These are phyloP conservation scores for Aspergillus sp. DNA, from an alignment of 2,329 filamentous ascomycete species.

Conservation along the genomic window DNA sequence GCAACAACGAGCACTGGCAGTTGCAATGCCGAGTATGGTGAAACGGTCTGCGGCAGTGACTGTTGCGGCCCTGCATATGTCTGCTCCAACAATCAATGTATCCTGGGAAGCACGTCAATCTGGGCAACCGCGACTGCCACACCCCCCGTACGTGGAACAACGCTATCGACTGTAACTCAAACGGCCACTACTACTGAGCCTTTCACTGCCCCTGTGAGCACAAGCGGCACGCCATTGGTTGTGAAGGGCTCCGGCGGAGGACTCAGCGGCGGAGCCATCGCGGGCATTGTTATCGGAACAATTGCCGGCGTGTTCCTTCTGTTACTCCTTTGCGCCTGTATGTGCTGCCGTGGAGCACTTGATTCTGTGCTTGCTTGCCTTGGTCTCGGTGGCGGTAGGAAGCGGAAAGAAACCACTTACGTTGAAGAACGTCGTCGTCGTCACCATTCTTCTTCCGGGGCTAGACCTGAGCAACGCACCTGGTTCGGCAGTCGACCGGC, in stretches of 20 bases:
- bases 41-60: constrained; percentile 46
- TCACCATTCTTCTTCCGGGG: constrained; percentile 28
- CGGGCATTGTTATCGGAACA: constrained; percentile 54
- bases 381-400: constrained; percentile 38
- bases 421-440: constrained; percentile 44
- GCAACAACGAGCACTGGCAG: constrained; percentile 29
- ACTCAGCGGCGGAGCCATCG: constrained; percentile 53
- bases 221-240: constrained; percentile 42
- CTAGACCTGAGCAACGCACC: constrained; percentile 33
- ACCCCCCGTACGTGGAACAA: constrained; percentile 48
- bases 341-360: constrained; percentile 46
- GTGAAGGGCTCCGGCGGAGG: constrained; percentile 38
- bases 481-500: constrained; percentile 47
- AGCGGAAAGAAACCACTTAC: constrained; percentile 41
- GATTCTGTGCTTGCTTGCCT: constrained; percentile 46
- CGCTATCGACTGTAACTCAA: constrained; percentile 47
- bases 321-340: constrained; percentile 47
- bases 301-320: constrained; percentile 49
- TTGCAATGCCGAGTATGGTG: constrained; percentile 52
- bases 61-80: constrained; percentile 50
- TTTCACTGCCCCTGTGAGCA: constrained; percentile 49
- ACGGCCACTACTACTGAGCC: constrained; percentile 48
- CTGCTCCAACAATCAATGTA: constrained; percentile 45
- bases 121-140: constrained; percentile 42
- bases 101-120: constrained; percentile 45